Evolutionary conservation across 345 rosid genomes (phyloP).

Genomic region (Cardamine chenopodiifolia): DNA sequence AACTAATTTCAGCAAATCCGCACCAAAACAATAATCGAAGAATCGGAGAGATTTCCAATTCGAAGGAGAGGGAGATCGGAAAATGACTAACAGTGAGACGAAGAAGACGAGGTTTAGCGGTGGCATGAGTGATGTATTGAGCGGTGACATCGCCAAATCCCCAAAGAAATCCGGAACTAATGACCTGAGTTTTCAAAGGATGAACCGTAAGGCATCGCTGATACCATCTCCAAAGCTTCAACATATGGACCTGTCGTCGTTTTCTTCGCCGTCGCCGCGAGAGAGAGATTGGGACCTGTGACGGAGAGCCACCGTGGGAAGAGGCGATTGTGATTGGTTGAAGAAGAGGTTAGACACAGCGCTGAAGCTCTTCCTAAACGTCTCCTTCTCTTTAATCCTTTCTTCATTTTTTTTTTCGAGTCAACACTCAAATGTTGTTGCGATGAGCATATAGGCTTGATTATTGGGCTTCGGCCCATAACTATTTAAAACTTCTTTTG

Average conservation of each 20-base stretch:
- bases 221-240: conserved; percentile 87
- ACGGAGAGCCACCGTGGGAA: conserved; percentile 33
- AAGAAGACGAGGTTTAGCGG: conserved; percentile 55
- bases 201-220: conserved; percentile 66
- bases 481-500: neutral
- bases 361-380: conserved; percentile 32
- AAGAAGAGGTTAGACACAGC: conserved; percentile 14
- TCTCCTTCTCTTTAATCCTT: conserved; percentile 19
- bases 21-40: neutral
- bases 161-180: conserved; percentile 93
- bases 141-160: conserved; percentile 86
- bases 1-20: conserved; percentile 8
- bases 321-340: conserved; percentile 14
- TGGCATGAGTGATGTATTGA: conserved; percentile 81
- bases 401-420: neutral
- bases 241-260: conserved; percentile 41
- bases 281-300: neutral
- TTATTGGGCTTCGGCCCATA: conserved; percentile 32
- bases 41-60: conserved; percentile 16
- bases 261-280: neutral
- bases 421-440: conserved; percentile 11
- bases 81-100: conserved; percentile 39
- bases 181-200: conserved; percentile 83
- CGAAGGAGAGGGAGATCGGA: conserved; percentile 23
- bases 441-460: neutral